Evolutionary conservation across 371 early-diverging fungal genomes (phyloP).

Genomic region (Haplosporangium sp.): DNA sequence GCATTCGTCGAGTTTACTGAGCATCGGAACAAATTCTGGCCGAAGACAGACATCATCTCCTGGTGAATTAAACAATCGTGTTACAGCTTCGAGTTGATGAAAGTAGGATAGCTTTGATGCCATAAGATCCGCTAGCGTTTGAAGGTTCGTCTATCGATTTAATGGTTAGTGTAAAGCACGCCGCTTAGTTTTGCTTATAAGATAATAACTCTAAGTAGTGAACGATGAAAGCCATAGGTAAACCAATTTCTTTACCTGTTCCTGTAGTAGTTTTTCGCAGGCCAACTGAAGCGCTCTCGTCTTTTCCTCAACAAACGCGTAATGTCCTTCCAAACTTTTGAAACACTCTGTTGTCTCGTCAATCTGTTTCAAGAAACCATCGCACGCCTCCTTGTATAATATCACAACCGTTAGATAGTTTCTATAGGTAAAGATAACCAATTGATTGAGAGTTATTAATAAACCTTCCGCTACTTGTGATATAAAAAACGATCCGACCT

Average conservation of each 20-base stretch:
- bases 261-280: conserved; percentile 81
- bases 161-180: too few relatives aligned
- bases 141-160: conserved; percentile 63
- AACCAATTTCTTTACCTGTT: conserved; percentile 61
- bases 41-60: conserved; percentile 87
- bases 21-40: conserved; percentile 80
- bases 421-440: conserved; percentile 18
- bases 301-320: conserved; percentile 79
- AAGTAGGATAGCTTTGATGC: conserved; percentile 77
- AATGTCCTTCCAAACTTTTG: conserved; percentile 70
- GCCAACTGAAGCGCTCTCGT: conserved; percentile 81
- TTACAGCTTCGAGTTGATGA: conserved; percentile 83
- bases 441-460: neutral
- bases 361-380: conserved; percentile 70
- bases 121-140: conserved; percentile 74
- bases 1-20: conserved; percentile 81
- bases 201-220: neutral
- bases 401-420: conserved; percentile 67
- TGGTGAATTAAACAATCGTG: conserved; percentile 81
- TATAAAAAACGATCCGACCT: neutral
- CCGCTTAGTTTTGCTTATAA: too few relatives aligned
- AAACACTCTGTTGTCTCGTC: conserved; percentile 66
- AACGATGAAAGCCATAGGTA: neutral
- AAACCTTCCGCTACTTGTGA: neutral
- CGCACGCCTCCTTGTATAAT: conserved; percentile 63